Percentiles rank a stretch among this genome's conserved stretches.
phyloP scores from a whole-genome alignment of 2,329 filamentous ascomycete genomes.

The Penicillium sp. region DNA sequence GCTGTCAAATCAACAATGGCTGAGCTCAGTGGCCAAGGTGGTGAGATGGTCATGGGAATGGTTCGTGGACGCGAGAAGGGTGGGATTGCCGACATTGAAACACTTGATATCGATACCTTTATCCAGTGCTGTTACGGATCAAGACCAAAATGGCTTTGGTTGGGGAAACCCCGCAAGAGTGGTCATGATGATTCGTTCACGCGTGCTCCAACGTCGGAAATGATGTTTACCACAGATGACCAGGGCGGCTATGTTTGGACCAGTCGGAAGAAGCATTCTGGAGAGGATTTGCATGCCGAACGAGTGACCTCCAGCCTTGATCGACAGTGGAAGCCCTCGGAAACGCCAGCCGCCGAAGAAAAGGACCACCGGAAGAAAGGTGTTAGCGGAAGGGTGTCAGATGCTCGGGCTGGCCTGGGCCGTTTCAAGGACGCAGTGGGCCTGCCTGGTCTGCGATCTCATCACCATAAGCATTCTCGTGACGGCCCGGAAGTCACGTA shows the following conservation, averaged over 20 bases:
- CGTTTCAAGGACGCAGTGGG: constrained; percentile 86
- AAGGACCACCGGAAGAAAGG: constrained; percentile 63
- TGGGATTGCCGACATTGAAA: constrained; percentile 90
- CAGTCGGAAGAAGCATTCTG: constrained; percentile 38
- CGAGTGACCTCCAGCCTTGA: constrained; percentile 33
- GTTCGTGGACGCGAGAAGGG: constrained; percentile 83
- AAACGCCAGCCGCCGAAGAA: constrained; percentile 34
- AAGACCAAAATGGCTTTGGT: constrained; percentile 90
- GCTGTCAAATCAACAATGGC: constrained; percentile 95
- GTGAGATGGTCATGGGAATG: constrained; percentile 94
- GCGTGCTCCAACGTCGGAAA: constrained; percentile 36
- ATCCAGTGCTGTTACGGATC: constrained; percentile 76
- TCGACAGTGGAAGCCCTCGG: constrained; percentile 31
- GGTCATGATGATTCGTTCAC: constrained; percentile 32
- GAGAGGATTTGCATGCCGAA: constrained; percentile 40
- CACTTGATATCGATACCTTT: constrained; percentile 82
- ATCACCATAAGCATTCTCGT: constrained; percentile 40
- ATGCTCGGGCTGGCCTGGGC: constrained; percentile 78
- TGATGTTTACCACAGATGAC: constrained; percentile 48
- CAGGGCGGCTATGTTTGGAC: constrained; percentile 50
- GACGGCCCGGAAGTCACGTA: constrained; percentile 34
- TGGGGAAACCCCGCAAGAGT: constrained; percentile 77
- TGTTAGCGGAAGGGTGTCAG: constrained; percentile 74
- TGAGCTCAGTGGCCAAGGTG: constrained; percentile 89
- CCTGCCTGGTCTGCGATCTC: constrained; percentile 39